Conservation (phyloP, 106 monocot genomes). For the Dendrobium chrysotoxum region DNA sequence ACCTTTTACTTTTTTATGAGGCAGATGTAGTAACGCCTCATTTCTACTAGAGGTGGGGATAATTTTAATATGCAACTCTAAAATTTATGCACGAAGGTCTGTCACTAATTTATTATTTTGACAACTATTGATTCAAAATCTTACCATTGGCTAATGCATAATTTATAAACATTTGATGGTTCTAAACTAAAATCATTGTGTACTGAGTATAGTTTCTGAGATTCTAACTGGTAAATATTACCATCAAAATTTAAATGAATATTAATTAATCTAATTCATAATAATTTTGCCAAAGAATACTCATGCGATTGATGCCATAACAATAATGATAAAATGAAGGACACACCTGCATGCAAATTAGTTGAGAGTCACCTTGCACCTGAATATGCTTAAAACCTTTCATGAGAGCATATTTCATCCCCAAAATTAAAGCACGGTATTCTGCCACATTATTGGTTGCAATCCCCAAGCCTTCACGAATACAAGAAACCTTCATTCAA, state of each 20-base stretch:
- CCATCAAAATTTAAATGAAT: not conserved
- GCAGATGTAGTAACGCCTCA: no score
- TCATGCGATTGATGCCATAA: not conserved
- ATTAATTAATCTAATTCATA: not conserved
- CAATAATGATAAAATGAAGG: not conserved
- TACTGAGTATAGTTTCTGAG: not conserved
- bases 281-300: not conserved
- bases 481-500: constrained; percentile 29
- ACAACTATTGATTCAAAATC: no score
- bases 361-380: constrained; percentile 54
- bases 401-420: constrained; percentile 42
- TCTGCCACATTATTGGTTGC: constrained; percentile 71
- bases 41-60: no score
- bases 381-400: constrained; percentile 49
- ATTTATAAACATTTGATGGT: no score
- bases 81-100: no score
- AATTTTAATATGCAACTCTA: no score
- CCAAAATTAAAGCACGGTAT: constrained; percentile 61
- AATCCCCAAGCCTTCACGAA: constrained; percentile 65
- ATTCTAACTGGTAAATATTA: not conserved
- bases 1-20: no score
- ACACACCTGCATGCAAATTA: constrained; percentile 64
- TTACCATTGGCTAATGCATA: no score
- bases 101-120: no score
- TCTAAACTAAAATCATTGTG: no score